These are phyloP conservation scores for Paramyrothecium sp. DNA, from an alignment of 2,329 filamentous ascomycete species.

Conservation along the genomic window DNA sequence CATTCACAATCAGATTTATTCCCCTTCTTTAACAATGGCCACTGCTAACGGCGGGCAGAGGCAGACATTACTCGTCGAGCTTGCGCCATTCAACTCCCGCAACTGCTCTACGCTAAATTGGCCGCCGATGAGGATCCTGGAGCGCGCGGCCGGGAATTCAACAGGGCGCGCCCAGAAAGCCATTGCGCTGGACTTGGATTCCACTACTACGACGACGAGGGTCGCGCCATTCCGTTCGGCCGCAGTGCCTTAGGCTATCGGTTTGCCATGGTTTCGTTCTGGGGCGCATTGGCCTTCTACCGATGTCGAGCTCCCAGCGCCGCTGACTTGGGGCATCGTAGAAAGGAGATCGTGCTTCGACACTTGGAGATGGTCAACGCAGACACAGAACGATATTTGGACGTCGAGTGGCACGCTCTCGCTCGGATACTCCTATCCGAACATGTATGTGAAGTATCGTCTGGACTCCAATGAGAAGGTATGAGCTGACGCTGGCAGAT, in stretches of 20 bases:
- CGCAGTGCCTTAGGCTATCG: slow-evolving; percentile 77
- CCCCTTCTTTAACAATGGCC: neutral
- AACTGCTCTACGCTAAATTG: slow-evolving; percentile 73
- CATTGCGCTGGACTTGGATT: slow-evolving; percentile 69
- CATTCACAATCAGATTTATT: slow-evolving; percentile 57
- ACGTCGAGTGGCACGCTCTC: slow-evolving; percentile 72
- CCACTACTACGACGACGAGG: slow-evolving; percentile 74
- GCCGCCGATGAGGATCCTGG: slow-evolving; percentile 65
- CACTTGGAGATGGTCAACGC: slow-evolving; percentile 82
- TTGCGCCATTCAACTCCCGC: slow-evolving; percentile 81
- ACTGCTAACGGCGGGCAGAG: slow-evolving; percentile 35
- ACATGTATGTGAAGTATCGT: slow-evolving; percentile 60
- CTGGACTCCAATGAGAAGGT: slow-evolving; percentile 2
- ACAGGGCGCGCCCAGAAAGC: slow-evolving; percentile 62
- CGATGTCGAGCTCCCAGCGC: slow-evolving; percentile 68
- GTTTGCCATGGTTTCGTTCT: slow-evolving; percentile 85
- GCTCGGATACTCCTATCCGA: slow-evolving; percentile 75
- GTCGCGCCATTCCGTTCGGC: slow-evolving; percentile 72
- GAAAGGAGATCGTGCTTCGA: slow-evolving; percentile 72
- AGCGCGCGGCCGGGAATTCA: slow-evolving; percentile 68
- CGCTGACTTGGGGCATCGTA: slow-evolving; percentile 75
- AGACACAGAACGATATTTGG: slow-evolving; percentile 72
- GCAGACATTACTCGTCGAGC: slow-evolving; percentile 85
- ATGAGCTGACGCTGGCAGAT: slow-evolving; percentile 40
- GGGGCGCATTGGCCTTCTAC: slow-evolving; percentile 76